Evolutionary conservation across 805 yeast genomes (phyloP).

Genomic region (Tetrapisispora phaffii): DNA sequence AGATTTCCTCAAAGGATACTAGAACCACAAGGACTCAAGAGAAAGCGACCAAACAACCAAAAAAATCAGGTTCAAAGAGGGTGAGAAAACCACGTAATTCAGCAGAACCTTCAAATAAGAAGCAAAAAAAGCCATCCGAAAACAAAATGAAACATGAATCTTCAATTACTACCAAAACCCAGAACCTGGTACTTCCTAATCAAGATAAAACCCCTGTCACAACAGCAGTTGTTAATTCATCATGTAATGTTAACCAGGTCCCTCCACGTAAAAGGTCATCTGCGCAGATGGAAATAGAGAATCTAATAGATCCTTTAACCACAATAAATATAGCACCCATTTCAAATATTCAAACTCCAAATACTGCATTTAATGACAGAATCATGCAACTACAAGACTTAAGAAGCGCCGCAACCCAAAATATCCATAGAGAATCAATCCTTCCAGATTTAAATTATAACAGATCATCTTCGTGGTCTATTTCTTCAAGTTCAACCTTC

Average conservation of each 20-base stretch:
- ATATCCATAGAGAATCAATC: background rate
- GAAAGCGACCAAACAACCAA: too few species aligned
- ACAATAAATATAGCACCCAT: background rate
- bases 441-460: background rate
- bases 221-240: background rate
- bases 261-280: background rate
- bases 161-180: too few species aligned
- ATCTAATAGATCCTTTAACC: background rate
- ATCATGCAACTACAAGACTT: background rate
- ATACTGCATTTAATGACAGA: background rate
- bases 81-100: too few species aligned
- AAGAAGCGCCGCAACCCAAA: background rate
- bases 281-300: background rate
- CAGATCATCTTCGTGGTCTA: background rate
- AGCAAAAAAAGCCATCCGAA: too few species aligned
- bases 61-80: too few species aligned
- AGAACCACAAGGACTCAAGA: too few species aligned
- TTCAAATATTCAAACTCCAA: background rate
- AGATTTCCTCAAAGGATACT: background rate
- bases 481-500: background rate
- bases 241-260: background rate
- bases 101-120: too few species aligned
- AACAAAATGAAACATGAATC: too few species aligned
- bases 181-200: background rate
- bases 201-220: background rate